Evolutionary conservation across 108 stramenopile genomes (phyloP), one percentile per base, ranked within the genome.

Genomic region (Heterococcus sp.): DNA sequence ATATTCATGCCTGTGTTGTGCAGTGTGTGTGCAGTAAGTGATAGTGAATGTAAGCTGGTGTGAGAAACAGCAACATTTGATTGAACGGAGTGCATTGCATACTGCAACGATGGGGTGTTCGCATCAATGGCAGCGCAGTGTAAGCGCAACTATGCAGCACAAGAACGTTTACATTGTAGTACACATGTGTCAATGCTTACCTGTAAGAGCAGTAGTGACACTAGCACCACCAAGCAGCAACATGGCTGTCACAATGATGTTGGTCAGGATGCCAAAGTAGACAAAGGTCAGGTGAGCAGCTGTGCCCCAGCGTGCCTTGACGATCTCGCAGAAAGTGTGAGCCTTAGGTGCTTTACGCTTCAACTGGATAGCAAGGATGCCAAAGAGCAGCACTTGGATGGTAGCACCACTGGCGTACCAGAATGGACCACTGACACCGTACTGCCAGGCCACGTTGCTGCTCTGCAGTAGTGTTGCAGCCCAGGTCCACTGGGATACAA

Each of bases 401-500:
- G 94, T 93, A 33, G 94, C 94, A 39, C 94, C 94, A 36, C 93
- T 92, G 27, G 93, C 93, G 77, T 86, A 88, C 94, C 93, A 93
- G 88, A 92, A 92, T 33, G 92, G 92, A 31, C 92, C 92, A 35
- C 91, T 91, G 37, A 93, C n/a, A 72, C 94, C 94, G 72, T 93
- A 95, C 27, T 86, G 71, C 91, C 92, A 95, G n/a, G 94, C 95
- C 29, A 95, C 95, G 78, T 95, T 95, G 69, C 92, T 92, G 69
- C 91, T 92, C 83, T 95, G 95, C 63, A 95, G 93, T 37, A 95
- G 92, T 30, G 95, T 94, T 28, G 95, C 93, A 11, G 93, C 95
- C 95, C 95, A 95, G 69, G 95, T 95, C 95, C 95, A 95, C 78
- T 93, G 92, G 69, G 90, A 90, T 30, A 93, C 92, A 80, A 95